A percentile compares a stretch with the other conserved stretches of the same genome.
Evolutionary conservation across 352 stramenopile species (phyloP).

Genomic region (Phytophthora cryptogea): DNA sequence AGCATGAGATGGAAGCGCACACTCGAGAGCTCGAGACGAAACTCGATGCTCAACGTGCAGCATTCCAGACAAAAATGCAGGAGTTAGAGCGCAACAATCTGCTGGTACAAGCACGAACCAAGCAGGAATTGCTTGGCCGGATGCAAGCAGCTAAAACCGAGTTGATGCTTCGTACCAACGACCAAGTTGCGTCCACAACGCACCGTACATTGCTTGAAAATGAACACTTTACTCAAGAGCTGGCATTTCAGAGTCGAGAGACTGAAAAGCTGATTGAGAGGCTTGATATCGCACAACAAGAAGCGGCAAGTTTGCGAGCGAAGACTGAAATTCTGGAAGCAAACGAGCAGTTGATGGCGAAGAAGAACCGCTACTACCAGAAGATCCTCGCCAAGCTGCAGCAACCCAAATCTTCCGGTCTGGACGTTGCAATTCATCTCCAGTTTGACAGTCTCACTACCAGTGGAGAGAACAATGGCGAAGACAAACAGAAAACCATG

Average conservation of each 20-base stretch:
- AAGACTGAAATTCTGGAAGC: conserved; percentile 55
- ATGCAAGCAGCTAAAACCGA: conserved; percentile 61
- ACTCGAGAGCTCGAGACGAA: conserved; percentile 39
- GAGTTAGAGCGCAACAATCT: conserved; percentile 66
- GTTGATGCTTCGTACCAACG: conserved; percentile 58
- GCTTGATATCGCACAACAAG: conserved; percentile 45
- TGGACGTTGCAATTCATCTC: conserved; percentile 1
- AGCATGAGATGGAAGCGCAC: conserved; percentile 50
- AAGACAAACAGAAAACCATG: conserved; percentile 10
- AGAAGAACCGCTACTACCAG: conserved; percentile 76
- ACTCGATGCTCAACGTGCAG: conserved; percentile 33
- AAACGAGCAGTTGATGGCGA: conserved; percentile 60
- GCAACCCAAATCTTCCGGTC: conserved; percentile 3
- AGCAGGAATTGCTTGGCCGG: conserved; percentile 68
- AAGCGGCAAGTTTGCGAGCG: conserved; percentile 49
- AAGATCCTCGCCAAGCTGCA: conserved; percentile 66
- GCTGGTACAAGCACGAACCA: conserved; percentile 65
- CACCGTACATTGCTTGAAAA: conserved; percentile 86
- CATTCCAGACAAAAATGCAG: conserved; percentile 40
- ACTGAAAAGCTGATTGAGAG: conserved; percentile 69
- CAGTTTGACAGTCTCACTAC: conserved; percentile 7
- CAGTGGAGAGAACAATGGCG: conserved; percentile 17
- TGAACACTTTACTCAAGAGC: conserved; percentile 72
- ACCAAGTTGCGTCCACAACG: conserved; percentile 69
- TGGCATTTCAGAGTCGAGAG: conserved; percentile 74